These are phyloP conservation scores for Nakazawaea ishiwadae DNA, from an alignment of 805 yeast species.

Conservation along the genomic window DNA sequence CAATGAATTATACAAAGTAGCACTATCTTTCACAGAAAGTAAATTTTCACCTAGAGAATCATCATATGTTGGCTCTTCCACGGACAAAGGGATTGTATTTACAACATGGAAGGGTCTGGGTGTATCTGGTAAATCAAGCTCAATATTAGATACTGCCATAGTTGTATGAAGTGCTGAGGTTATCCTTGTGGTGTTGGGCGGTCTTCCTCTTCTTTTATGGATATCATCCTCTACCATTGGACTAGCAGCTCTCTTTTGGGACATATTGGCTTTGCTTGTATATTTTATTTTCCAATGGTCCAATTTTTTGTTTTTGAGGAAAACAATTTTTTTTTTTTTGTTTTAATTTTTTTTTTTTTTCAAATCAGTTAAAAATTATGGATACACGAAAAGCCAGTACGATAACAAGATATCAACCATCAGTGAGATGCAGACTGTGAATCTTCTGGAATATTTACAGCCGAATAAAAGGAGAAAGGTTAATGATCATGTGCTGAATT, in stretches of 20 bases:
- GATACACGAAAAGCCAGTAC: not conserved
- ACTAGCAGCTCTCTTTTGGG: constrained; percentile 10
- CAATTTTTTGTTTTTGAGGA: constrained; percentile 18
- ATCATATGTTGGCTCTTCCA: constrained; percentile 53
- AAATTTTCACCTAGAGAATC: constrained; percentile 54
- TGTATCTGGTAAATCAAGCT: constrained; percentile 15
- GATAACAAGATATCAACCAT: not conserved
- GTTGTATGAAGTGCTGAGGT: constrained; percentile 5
- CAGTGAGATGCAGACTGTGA: not conserved
- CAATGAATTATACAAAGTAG: constrained; percentile 65
- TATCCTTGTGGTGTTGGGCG: constrained; percentile 5
- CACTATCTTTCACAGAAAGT: constrained; percentile 65
- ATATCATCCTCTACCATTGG: constrained; percentile 4
- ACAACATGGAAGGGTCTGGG: constrained; percentile 63
- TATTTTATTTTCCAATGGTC: constrained; percentile 9
- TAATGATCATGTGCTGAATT: constrained; percentile 8
- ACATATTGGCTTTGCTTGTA: constrained; percentile 2
- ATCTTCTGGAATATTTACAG: constrained; percentile 13
- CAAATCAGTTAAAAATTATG: not conserved
- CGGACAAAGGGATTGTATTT: constrained; percentile 65
- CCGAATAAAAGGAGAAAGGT: constrained; percentile 19
- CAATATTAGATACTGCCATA: constrained; percentile 4
- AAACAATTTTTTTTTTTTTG: not conserved
- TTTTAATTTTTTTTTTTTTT: not conserved
- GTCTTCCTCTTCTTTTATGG: constrained; percentile 5